These are phyloP conservation scores for Tricholoma flavovirens DNA, from an alignment of 768 basidiomycete species.

Conservation along the genomic window DNA sequence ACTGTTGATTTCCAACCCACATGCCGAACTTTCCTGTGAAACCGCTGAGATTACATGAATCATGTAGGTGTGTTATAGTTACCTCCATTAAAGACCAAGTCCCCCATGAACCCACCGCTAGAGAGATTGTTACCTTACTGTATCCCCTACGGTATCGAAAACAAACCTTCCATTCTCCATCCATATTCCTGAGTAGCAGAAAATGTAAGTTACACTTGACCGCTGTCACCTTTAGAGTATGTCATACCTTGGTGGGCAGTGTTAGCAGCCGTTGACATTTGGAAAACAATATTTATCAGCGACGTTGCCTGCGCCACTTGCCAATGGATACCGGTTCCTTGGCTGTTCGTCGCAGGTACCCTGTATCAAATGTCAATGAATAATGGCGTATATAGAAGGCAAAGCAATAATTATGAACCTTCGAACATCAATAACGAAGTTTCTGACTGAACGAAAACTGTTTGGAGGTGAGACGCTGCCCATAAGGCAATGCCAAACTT, in stretches of 20 bases:
- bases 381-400: not conserved
- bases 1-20: constrained; percentile 67
- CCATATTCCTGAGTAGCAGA: constrained; percentile 22
- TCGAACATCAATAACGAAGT: constrained; percentile 66
- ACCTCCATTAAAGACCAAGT: constrained; percentile 52
- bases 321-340: constrained; percentile 74
- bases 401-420: constrained; percentile 21
- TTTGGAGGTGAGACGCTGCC: not conserved
- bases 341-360: constrained; percentile 44
- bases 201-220: too few relatives aligned
- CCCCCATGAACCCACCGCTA: constrained; percentile 51
- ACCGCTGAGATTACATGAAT: constrained; percentile 53
- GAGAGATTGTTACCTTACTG: not conserved
- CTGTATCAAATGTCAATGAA: constrained; percentile 12
- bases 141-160: too few relatives aligned
- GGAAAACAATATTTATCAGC: constrained; percentile 62
- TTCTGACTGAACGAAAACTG: constrained; percentile 67
- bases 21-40: constrained; percentile 39
- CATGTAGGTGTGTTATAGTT: constrained; percentile 7
- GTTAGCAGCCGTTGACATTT: constrained; percentile 59
- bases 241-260: constrained; percentile 69
- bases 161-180: constrained; percentile 81
- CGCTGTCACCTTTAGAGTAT: too few relatives aligned
- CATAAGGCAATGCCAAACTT: constrained; percentile 11
- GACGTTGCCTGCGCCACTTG: constrained; percentile 79